Percentiles rank a stretch among this genome's conserved stretches.
These are phyloP conservation scores for Cylindrodendrum hubeiense DNA, from an alignment of 2,329 filamentous ascomycete genomes.

Conservation along the genomic window DNA sequence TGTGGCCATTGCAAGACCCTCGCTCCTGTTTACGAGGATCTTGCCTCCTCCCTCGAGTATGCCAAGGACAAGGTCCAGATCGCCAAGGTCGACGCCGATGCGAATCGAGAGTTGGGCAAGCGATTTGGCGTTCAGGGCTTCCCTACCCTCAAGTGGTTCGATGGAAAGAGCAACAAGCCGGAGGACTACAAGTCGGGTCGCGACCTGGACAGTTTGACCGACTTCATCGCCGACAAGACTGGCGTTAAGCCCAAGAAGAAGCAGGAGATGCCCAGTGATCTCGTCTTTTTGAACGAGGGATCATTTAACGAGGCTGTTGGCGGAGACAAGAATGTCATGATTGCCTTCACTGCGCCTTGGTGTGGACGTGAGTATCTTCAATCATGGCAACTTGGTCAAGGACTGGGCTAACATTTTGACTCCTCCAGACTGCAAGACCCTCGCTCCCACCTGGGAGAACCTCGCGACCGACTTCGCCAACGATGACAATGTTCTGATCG, in stretches of 20 bases:
- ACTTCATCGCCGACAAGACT: conserved; percentile 89
- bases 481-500: conserved; percentile 85
- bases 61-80: conserved; percentile 82
- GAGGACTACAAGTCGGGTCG: conserved; percentile 88
- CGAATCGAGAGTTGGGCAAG: conserved; percentile 86
- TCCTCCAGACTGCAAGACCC: conserved; percentile 88
- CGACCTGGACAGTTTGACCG: conserved; percentile 85
- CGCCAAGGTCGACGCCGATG: conserved; percentile 96
- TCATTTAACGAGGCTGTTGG: conserved; percentile 85
- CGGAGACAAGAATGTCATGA: conserved; percentile 87
- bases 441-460: conserved; percentile 91
- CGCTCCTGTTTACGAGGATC: conserved; percentile 93
- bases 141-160: conserved; percentile 97
- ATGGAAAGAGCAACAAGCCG: conserved; percentile 90
- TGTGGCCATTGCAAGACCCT: conserved; percentile 99
- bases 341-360: conserved; percentile 98
- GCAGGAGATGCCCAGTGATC: conserved; percentile 77
- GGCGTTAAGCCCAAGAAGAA: conserved; percentile 84
- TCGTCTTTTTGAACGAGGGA: conserved; percentile 83
- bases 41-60: conserved; percentile 79
- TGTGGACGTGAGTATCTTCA: conserved; percentile 84
- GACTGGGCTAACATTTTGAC: conserved; percentile 31
- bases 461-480: conserved; percentile 84
- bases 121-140: conserved; percentile 93
- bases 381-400: background rate